Evolutionary conservation across 495 filamentous ascomycete genomes (phyloP), one percentile per base, ranked within the genome.

Genomic region (Daldinia vernicosa): DNA sequence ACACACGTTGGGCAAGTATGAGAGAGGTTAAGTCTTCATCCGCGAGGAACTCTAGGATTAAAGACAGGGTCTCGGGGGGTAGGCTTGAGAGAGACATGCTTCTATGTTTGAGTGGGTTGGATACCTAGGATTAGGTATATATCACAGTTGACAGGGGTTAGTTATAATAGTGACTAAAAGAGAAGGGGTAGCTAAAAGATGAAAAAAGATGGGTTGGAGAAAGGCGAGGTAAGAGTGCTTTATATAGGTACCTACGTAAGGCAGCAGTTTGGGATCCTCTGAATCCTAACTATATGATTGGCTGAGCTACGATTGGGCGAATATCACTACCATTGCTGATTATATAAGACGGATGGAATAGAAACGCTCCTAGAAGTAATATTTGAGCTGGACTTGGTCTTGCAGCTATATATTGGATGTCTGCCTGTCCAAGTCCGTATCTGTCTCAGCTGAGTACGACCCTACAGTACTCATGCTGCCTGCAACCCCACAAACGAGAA

Each of bases 1-100:
- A 64, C 19, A 69, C 67, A 3, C 60, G 60, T 55, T 54, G 66
- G 0, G 53, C 59, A 43, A 63, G 22, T 43, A 69, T 35, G 1
- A 69, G 37, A 19, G 67, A 28, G 5, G 60, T 55, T 22, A 69
- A 24, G 43, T 69, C 60, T 22, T 15, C 12, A 1, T 53, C 33
- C 26, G 22, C 53, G 32, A 69, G 67, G 43, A 35, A 64, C 27
- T 69, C 54, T 27, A 69, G 32, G 27, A 54, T 27, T 1, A 59
- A 19, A 15, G 60, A 47, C 2, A 65, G 28, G 1, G 50, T 57
- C 50, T 70, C 67, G 0, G 61, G 15, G 11, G 67, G 67, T 3
- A 70, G 28, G 35, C 0, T 52, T 40, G 37, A 24, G 7, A 70
- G 33, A 28, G 47, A 37, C 67, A 70, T 65, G 30, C 1, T 22